phyloP scores from a whole-genome alignment of 345 rosid genomes.

The Durio zibethinus region DNA sequence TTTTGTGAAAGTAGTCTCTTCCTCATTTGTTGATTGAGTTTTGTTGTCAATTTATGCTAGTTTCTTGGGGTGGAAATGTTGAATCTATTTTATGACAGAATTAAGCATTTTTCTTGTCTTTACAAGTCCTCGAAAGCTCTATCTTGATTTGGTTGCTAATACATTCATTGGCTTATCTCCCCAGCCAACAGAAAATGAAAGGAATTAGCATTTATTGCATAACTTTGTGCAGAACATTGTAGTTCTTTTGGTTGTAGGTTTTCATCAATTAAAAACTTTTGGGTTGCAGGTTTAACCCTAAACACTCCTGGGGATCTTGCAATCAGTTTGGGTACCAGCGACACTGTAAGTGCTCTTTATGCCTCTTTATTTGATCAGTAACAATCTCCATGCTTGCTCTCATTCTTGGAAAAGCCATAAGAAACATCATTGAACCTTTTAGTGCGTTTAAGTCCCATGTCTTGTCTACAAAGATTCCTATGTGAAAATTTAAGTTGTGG shows the following conservation, averaged over 20 bases:
- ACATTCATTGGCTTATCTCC: background rate
- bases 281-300: constrained; percentile 66
- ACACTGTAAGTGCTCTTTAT: constrained; percentile 53
- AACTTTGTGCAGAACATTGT: background rate
- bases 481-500: background rate
- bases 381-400: background rate
- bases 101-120: background rate
- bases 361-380: background rate
- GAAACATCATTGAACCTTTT: background rate
- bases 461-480: background rate
- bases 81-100: background rate
- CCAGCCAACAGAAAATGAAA: background rate
- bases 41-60: background rate
- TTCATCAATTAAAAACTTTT: constrained; percentile 6
- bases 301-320: constrained; percentile 89
- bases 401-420: background rate
- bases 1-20: background rate
- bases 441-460: background rate
- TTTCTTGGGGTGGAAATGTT: background rate
- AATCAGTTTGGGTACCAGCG: constrained; percentile 91
- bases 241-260: background rate
- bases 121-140: background rate
- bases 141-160: background rate
- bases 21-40: background rate
- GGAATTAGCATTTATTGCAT: background rate